A percentile compares a stretch with the other conserved stretches of the same genome.
These are phyloP conservation scores for Geosmithia morbida DNA, from an alignment of 2,329 filamentous ascomycete genomes.

Conservation along the genomic window DNA sequence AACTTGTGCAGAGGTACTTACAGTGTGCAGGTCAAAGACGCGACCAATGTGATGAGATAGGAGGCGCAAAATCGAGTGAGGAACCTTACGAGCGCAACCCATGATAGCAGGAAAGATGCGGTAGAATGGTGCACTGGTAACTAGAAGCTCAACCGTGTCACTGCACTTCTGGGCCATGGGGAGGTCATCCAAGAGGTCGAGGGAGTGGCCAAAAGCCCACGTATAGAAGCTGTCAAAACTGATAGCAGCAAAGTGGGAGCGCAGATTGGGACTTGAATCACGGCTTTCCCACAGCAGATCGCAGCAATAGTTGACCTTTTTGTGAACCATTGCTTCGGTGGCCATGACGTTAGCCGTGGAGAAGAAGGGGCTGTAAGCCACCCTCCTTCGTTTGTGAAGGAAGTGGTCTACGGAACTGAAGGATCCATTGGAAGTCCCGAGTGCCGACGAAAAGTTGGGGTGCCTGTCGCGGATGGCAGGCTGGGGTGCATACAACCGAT, in stretches of 20 bases:
- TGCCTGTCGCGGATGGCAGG: neutral
- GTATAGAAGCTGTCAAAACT: neutral
- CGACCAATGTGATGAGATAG: neutral
- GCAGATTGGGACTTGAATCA: neutral
- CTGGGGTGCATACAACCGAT: neutral
- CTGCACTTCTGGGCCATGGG: neutral
- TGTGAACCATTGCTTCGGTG: neutral
- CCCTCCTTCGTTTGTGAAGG: slow-evolving; percentile 3
- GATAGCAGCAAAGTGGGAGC: neutral
- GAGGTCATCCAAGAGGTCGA: neutral
- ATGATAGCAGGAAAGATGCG: neutral
- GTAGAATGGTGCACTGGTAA: neutral
- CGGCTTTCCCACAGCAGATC: neutral
- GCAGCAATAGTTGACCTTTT: neutral
- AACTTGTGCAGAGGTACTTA: neutral
- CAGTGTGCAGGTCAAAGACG: neutral
- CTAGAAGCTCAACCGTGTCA: neutral
- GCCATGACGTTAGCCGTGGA: slow-evolving; percentile 2
- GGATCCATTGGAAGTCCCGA: neutral
- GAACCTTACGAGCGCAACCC: neutral
- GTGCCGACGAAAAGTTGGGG: neutral
- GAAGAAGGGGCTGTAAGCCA: slow-evolving; percentile 7
- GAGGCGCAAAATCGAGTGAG: neutral
- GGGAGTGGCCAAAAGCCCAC: neutral
- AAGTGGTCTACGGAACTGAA: slow-evolving; percentile 4